Evolutionary conservation across 768 basidiomycete genomes (phyloP), one percentile per base, ranked within the genome.

Genomic region (Butyriboletus loyo): DNA sequence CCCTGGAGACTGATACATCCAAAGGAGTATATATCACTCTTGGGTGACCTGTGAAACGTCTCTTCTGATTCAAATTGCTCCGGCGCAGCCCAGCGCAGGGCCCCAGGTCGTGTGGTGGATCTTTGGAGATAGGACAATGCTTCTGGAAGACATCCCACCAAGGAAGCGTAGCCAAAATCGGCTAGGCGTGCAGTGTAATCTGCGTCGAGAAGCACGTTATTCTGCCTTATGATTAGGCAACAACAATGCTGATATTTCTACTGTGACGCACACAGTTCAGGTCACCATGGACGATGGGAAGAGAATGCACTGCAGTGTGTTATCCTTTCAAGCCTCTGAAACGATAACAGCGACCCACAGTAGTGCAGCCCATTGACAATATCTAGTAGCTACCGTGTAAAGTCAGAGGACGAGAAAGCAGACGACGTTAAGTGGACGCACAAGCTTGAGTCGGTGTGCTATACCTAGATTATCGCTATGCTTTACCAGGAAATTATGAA

Each of bases 1-100:
- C 1, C 58, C 50, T 60, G 59, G 34, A 60, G 59, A n/a, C 27
- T 28, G 11, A 77, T 67, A 57, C 73, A 75, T n/a, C 59, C 59
- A 35, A 57, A 61, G 19, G 59, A 56, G 25, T 60, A 60, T 10
- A 60, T 36, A 13, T 61, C 59, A 4, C 40, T 61, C 51, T 49
- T 52, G 1, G 34, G 17, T 13, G 54, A 52, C 7, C 6, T n/a
- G 2, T 2, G n/a, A 25, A 24, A 25, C 15, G 8, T 2, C 2
- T 34, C 45, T 1, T 69, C 63, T 6, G 60, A 44, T 22, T 53
- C 27, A 1, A 79, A 22, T 36, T 60, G 64, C 17, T 72, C 60
- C 0, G 76, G 64, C 21, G 78, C 76, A 2, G 69, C 69, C 75
- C 77, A 79, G 0, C 77, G 71, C 31, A 77, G 64, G 9, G 76